Evolutionary conservation across 495 filamentous ascomycete genomes (phyloP), one percentile per base, ranked within the genome.

Genomic region (Xylaria intraflava): DNA sequence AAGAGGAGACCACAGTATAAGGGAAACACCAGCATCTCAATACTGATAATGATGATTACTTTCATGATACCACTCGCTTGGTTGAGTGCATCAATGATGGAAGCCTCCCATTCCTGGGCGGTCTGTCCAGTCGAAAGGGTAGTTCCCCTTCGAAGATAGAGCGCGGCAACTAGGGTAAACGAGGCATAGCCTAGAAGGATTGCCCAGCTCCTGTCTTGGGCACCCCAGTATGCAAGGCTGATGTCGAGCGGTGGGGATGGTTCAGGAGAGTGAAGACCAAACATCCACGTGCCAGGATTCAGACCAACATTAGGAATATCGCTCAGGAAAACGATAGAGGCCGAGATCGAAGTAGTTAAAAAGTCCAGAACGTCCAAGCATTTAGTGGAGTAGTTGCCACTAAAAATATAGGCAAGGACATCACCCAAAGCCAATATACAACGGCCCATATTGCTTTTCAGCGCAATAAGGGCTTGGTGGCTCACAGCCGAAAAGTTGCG

Each of bases 1-100:
- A 97, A 81, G 5, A 99, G 78, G 42, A 95, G 71, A 20, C 93
- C 93, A 62, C 94, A 99, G 65, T 96, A 97, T 7, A 99, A 72
- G 0, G 93, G 93, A 64, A 99, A 99, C 16, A 89, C 80, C 35
- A 99, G 87, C 93, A 99, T 99, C 72, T 99, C 93, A 65, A 97
- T 96, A 52, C 90, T 89, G 55, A 99, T 99, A 58, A 99, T 99
- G 22, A 97, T 75, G 36, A 99, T 93, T 14, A 99, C 93, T 66
- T 99, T 99, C 78, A 95, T 83, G 11, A 99, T 90, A 3, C 93
- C 93, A 36, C 93, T 93, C 33, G 93, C 93, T 72, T 99, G 93
- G 36, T 89, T 80, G 19, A 99, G 77, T 0, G 84, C 72, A 55
- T 96, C 92, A n/a, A 89, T 84, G 49, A 94, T 70, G 6, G 86